A percentile compares a stretch with the other conserved stretches of the same genome.
Evolutionary conservation across 176 grass and related monocot species (phyloP).

Genomic region (Oryza meridionalis): DNA sequence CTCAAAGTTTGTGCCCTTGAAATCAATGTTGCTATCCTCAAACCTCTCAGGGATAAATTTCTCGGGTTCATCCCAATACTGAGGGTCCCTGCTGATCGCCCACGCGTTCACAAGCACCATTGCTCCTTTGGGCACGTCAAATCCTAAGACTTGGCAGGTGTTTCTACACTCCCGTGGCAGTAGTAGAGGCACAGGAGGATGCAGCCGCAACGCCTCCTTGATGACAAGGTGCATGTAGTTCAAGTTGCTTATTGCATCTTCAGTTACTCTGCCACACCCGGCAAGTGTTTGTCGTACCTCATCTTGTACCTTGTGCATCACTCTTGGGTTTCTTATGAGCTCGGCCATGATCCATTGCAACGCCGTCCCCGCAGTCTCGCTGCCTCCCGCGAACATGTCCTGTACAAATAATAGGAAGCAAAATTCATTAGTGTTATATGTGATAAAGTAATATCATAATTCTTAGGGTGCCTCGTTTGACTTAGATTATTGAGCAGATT

Average conservation of each 20-base stretch:
- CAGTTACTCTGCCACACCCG: background rate
- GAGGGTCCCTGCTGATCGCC: slow-evolving; percentile 39
- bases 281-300: slow-evolving; percentile 9
- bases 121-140: slow-evolving; percentile 20
- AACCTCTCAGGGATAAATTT: slow-evolving; percentile 36
- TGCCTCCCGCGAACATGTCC: slow-evolving; percentile 50
- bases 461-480: no score
- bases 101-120: slow-evolving; percentile 44
- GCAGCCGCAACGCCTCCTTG: slow-evolving; percentile 45
- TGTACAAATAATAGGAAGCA: background rate
- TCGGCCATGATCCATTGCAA: slow-evolving; percentile 54
- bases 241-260: background rate
- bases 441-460: no score
- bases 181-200: slow-evolving; percentile 12
- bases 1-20: background rate
- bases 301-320: slow-evolving; percentile 24
- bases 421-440: background rate
- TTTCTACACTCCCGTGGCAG: slow-evolving; percentile 11
- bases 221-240: slow-evolving; percentile 42
- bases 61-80: slow-evolving; percentile 11
- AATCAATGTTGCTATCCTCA: background rate
- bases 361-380: slow-evolving; percentile 32
- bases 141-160: slow-evolving; percentile 37
- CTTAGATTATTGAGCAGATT: no score
- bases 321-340: slow-evolving; percentile 27